Evolutionary conservation across 2,329 filamentous ascomycete genomes (phyloP).

Genomic region (Pestalotiopsis sp.): DNA sequence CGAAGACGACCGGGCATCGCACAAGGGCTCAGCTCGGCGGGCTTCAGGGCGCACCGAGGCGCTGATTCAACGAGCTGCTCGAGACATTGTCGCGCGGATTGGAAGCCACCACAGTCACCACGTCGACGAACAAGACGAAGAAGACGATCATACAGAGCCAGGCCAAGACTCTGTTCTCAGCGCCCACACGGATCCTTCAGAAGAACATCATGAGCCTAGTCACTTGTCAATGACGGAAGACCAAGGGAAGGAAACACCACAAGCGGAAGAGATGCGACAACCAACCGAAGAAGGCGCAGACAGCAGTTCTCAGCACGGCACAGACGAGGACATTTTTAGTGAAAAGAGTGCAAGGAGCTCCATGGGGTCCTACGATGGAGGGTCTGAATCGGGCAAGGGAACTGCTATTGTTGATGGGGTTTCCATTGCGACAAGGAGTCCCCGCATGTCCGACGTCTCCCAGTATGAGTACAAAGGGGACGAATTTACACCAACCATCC

Average conservation of each 20-base stretch:
- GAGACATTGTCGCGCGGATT: slow-evolving; percentile 51
- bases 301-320: slow-evolving; percentile 51
- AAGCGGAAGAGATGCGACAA: slow-evolving; percentile 1
- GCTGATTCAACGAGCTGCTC: slow-evolving; percentile 55
- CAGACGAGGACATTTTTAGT: slow-evolving; percentile 61
- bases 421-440: slow-evolving; percentile 39
- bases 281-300: slow-evolving; percentile 38
- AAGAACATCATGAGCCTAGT: slow-evolving; percentile 6
- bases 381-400: slow-evolving; percentile 31
- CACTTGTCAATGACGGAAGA: slow-evolving; percentile 24
- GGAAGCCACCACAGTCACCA: slow-evolving; percentile 40
- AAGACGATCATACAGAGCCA: slow-evolving; percentile 17
- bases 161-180: slow-evolving; percentile 34
- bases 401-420: slow-evolving; percentile 30
- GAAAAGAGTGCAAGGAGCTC: slow-evolving; percentile 60
- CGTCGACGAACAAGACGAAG: slow-evolving; percentile 15
- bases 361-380: slow-evolving; percentile 50
- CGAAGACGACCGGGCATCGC: slow-evolving; percentile 10
- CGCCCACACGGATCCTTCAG: slow-evolving; percentile 24
- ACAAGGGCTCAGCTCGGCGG: slow-evolving; percentile 26
- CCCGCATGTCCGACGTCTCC: slow-evolving; percentile 54
- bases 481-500: slow-evolving; percentile 55
- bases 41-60: slow-evolving; percentile 50
- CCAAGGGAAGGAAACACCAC: slow-evolving; percentile 19
- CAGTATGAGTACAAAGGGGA: slow-evolving; percentile 42